phyloP scores from a whole-genome alignment of 495 filamentous ascomycete species.

The Xylaria curta region DNA sequence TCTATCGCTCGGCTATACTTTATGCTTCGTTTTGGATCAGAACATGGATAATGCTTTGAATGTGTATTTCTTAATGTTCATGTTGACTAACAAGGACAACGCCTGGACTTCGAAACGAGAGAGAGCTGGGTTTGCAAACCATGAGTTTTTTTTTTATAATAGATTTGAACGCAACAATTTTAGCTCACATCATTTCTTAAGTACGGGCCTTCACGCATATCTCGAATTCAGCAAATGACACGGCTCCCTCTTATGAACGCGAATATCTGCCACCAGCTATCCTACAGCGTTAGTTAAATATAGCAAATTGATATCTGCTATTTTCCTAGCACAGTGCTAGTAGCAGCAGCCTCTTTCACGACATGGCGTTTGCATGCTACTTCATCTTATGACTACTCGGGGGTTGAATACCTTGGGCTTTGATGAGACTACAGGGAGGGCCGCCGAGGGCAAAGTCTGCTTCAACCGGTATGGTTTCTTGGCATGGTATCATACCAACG shows the following conservation, averaged over 20 bases:
- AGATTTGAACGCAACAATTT: background rate
- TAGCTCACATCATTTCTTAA: background rate
- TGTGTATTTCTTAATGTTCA: background rate
- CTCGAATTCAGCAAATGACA: background rate
- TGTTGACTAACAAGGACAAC: background rate
- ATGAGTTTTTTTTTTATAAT: background rate
- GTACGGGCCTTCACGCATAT: background rate
- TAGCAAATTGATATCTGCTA: too few relatives aligned
- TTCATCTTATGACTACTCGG: background rate
- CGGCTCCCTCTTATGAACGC: background rate
- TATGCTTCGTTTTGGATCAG: too few relatives aligned
- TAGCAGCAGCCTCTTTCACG: too few relatives aligned
- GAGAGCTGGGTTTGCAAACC: background rate
- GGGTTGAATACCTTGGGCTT: background rate
- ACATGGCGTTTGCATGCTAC: too few relatives aligned
- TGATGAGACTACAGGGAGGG: background rate
- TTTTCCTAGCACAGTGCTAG: too few relatives aligned
- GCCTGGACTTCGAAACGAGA: background rate
- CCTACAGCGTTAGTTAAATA: too few relatives aligned
- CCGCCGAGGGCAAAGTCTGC: too few relatives aligned
- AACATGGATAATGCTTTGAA: background rate
- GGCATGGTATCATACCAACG: background rate
- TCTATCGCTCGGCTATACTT: background rate
- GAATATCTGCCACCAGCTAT: background rate
- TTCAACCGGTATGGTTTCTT: too few relatives aligned